Conservation (phyloP, 1,139 yeast species). For the Yamadazyma sp. region DNA sequence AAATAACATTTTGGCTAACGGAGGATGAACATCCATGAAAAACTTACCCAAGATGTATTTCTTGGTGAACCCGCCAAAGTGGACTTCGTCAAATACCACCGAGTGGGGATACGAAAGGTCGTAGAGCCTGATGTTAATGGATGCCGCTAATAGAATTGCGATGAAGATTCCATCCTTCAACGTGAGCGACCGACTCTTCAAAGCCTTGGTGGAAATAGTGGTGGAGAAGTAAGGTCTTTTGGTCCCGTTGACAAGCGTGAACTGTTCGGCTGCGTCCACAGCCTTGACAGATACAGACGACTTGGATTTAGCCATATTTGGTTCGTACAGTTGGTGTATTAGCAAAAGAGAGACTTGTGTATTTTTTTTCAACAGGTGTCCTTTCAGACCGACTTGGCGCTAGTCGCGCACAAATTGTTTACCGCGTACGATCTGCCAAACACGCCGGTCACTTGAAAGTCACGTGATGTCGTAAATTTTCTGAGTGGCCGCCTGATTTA, state of each 20-base stretch:
- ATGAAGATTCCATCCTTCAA: constrained; percentile 34
- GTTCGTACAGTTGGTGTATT: neutral
- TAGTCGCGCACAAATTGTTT: neutral
- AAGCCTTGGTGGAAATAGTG: constrained; percentile 5
- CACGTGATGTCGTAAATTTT: no score
- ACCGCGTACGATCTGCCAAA: neutral
- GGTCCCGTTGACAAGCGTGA: constrained; percentile 9
- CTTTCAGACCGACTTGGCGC: neutral
- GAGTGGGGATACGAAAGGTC: constrained; percentile 29
- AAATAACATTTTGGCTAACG: constrained; percentile 83
- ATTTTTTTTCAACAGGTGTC: constrained; percentile 1
- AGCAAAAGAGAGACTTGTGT: neutral
- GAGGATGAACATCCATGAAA: constrained; percentile 95
- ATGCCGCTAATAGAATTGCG: constrained; percentile 49
- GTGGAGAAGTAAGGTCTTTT: constrained; percentile 11
- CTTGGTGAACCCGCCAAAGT: constrained; percentile 74
- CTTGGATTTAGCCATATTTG: constrained; percentile 5
- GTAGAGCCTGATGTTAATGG: constrained; percentile 47
- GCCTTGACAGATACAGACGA: neutral
- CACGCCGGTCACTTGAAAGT: no score
- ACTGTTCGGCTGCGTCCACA: constrained; percentile 6
- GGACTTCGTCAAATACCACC: constrained; percentile 41
- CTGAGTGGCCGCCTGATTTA: no score
- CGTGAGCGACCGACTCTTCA: constrained; percentile 8
- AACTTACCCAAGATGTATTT: constrained; percentile 70